Percentiles rank a stretch among this genome's conserved stretches.
Evolutionary conservation across 805 yeast species (phyloP).

Genomic region (Lachancea thermotolerans): DNA sequence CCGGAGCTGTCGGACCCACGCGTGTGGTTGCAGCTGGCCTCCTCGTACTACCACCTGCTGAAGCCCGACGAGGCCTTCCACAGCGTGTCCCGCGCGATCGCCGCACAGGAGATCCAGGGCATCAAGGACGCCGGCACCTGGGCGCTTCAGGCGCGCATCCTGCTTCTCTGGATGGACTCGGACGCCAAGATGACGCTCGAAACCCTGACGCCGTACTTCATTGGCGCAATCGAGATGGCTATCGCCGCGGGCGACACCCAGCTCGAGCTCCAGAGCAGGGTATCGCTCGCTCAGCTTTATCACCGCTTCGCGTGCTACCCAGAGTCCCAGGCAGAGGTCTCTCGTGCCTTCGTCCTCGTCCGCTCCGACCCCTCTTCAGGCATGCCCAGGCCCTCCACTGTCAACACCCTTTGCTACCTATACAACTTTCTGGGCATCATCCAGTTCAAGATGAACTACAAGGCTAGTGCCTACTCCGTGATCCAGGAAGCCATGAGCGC

Average conservation of each 20-base stretch:
- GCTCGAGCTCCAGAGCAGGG: slow-evolving; percentile 7
- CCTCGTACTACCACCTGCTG: slow-evolving; percentile 18
- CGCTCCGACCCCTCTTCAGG: neutral
- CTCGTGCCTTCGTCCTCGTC: slow-evolving; percentile 1
- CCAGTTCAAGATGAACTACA: slow-evolving; percentile 5
- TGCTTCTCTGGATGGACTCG: slow-evolving; percentile 7
- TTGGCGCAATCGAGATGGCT: slow-evolving; percentile 7
- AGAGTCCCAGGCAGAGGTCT: slow-evolving; percentile 8
- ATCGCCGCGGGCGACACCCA: slow-evolving; percentile 1
- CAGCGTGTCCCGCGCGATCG: slow-evolving; percentile 12
- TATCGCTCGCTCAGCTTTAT: slow-evolving; percentile 10
- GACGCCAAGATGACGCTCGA: slow-evolving; percentile 7
- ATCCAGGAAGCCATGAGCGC: slow-evolving; percentile 4
- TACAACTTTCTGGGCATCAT: slow-evolving; percentile 9
- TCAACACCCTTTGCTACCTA: slow-evolving; percentile 7
- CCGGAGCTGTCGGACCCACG: slow-evolving; percentile 3
- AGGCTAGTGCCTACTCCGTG: neutral
- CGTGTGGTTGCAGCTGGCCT: slow-evolving; percentile 21
- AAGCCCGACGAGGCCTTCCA: slow-evolving; percentile 21
- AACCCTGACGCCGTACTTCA: slow-evolving; percentile 8
- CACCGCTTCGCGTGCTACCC: slow-evolving; percentile 9
- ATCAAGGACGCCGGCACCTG: slow-evolving; percentile 4
- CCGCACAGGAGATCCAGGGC: slow-evolving; percentile 3
- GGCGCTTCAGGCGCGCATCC: slow-evolving; percentile 10
- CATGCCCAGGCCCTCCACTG: neutral